Percentiles rank a stretch among this genome's conserved stretches.
Conservation (phyloP, 169 alveolate genomes). For the Prorocentrum cordatum region DNA sequence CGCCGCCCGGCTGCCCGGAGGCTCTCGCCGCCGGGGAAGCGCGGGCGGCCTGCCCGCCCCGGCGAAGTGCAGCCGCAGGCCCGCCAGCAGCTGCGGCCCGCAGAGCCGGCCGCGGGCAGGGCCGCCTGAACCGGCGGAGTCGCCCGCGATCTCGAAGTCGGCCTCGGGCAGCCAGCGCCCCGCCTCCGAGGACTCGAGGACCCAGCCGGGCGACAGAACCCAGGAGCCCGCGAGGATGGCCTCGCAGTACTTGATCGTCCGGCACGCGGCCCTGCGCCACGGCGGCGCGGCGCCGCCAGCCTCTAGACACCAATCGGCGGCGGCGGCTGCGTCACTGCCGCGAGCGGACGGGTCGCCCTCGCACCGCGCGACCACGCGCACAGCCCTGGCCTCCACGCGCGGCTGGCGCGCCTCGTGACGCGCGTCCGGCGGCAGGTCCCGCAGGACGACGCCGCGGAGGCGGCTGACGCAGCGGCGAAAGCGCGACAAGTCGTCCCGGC, state of each 20-base stretch:
- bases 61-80: slow-evolving; percentile 31
- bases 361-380: no score
- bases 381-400: no score
- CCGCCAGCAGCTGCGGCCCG: slow-evolving; percentile 16
- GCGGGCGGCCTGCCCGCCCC: background rate
- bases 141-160: background rate
- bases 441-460: no score
- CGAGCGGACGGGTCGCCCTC: no score
- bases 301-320: no score
- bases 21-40: background rate
- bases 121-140: slow-evolving; percentile 8
- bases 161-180: slow-evolving; percentile 47
- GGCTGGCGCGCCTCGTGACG: no score
- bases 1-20: background rate
- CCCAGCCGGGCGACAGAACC: slow-evolving; percentile 54
- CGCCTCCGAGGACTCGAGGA: background rate
- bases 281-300: no score
- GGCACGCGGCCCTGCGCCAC: background rate
- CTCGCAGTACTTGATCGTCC: slow-evolving; percentile 30
- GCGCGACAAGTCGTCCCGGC: no score
- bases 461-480: no score
- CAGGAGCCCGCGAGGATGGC: slow-evolving; percentile 31
- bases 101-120: slow-evolving; percentile 6
- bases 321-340: no score
- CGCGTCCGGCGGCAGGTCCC: no score